A percentile compares a stretch with the other conserved stretches of the same genome.
These are phyloP conservation scores for Salix suchowensis DNA, from an alignment of 345 rosid species.

Conservation along the genomic window DNA sequence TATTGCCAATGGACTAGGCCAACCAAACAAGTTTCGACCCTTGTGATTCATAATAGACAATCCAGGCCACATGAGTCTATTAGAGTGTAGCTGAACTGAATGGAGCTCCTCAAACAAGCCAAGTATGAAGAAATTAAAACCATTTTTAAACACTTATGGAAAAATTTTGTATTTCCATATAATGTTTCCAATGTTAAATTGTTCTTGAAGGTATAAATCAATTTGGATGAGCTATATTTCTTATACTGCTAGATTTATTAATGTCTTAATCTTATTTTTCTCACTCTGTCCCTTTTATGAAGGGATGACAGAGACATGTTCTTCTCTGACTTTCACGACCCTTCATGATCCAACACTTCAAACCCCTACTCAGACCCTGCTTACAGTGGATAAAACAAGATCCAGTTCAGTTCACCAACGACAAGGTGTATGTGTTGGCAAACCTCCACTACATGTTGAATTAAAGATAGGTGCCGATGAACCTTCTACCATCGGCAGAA, in stretches of 20 bases:
- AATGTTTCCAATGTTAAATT: no score
- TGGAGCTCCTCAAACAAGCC: no score
- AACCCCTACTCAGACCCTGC: conserved; percentile 15
- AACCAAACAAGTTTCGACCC: no score
- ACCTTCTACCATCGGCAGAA: conserved; percentile 46
- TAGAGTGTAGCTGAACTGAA: no score
- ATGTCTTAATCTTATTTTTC: conserved; percentile 1
- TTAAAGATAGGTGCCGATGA: conserved; percentile 41
- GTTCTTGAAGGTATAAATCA: not conserved
- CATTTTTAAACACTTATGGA: no score
- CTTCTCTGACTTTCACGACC: conserved; percentile 70
- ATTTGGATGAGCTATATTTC: not conserved
- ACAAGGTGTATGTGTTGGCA: conserved; percentile 73
- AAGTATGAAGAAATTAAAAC: no score
- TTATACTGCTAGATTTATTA: conserved; percentile 2
- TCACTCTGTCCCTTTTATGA: not conserved
- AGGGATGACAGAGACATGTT: conserved; percentile 92
- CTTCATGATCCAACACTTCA: conserved; percentile 44
- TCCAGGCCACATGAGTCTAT: no score
- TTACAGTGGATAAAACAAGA: conserved; percentile 8
- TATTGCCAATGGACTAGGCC: no score
- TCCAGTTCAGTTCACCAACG: conserved; percentile 13
- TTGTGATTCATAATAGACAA: no score
- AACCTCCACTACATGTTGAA: conserved; percentile 79
- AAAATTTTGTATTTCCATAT: not conserved